Evolutionary conservation across 129 eudicot species (phyloP).

Genomic region (Saussurea involucrata): DNA sequence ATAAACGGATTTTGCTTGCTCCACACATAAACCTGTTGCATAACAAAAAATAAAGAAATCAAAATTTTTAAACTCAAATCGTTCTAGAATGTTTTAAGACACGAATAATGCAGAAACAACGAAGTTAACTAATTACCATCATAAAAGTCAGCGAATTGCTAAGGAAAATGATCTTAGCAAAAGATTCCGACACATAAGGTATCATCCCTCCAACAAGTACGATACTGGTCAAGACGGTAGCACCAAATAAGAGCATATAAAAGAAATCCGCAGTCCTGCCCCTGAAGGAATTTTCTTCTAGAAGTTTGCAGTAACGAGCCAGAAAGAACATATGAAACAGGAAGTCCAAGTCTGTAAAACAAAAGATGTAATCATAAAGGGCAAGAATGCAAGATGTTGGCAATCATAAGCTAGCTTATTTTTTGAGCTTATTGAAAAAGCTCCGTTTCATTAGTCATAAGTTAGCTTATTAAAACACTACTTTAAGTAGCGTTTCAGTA

Average conservation of each 20-base stretch:
- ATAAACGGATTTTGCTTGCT: slow-evolving; percentile 97
- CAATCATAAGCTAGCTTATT: not conserved
- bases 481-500: not conserved
- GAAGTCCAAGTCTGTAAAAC: slow-evolving; percentile 83
- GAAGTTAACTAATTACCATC: slow-evolving; percentile 63
- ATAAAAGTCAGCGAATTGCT: slow-evolving; percentile 98
- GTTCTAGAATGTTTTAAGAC: not conserved
- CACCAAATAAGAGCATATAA: slow-evolving; percentile 94
- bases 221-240: slow-evolving; percentile 77
- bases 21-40: slow-evolving; percentile 87
- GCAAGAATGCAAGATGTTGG: not conserved
- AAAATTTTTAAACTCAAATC: not conserved
- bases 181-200: slow-evolving; percentile 88
- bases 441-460: not conserved
- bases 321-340: slow-evolving; percentile 99
- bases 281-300: slow-evolving; percentile 94
- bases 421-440: not conserved
- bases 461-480: not conserved
- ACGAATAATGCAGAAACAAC: not conserved
- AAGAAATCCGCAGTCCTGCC: slow-evolving; percentile 98
- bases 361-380: slow-evolving; percentile 9
- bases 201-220: slow-evolving; percentile 98
- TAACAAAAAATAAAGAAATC: not conserved
- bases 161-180: slow-evolving; percentile 90
- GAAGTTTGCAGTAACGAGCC: slow-evolving; percentile 99